Conservation (phyloP, 495 filamentous ascomycete species). For the Neurospora intermedia region DNA sequence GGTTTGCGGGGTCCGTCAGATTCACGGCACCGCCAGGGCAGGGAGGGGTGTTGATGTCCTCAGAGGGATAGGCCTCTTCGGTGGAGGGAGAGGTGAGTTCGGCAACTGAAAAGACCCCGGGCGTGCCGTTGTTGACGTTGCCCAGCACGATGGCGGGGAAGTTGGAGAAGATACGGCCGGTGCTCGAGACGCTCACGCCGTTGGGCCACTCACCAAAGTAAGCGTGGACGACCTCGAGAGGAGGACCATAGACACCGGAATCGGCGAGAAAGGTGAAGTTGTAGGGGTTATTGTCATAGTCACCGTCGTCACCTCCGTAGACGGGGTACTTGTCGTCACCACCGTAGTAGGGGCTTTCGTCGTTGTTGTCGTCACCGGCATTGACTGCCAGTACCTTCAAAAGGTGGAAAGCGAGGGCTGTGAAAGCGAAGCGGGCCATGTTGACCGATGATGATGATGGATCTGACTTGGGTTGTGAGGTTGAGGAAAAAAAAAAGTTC, state of each 20-base stretch:
- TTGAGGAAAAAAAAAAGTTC: background rate
- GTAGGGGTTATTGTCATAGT: background rate
- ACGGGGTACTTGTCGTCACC: background rate
- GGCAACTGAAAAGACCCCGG: background rate
- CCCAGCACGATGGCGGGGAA: background rate
- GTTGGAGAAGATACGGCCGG: background rate
- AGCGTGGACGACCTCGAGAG: background rate
- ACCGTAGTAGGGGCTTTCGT: background rate
- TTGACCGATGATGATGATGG: background rate
- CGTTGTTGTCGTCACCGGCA: background rate
- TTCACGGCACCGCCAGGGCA: background rate
- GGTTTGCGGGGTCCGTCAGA: background rate
- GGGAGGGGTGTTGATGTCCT: background rate
- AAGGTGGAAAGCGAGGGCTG: background rate
- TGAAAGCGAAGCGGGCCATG: background rate
- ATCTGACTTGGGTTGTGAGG: background rate
- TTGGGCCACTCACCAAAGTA: background rate
- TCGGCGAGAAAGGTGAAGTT: background rate
- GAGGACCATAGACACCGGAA: background rate
- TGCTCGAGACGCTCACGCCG: background rate
- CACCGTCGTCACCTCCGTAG: background rate
- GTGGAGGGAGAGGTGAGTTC: background rate
- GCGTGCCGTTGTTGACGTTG: background rate
- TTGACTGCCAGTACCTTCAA: background rate
- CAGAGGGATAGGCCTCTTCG: background rate